Evolutionary conservation across 192 early-diverging fungal species (phyloP), one percentile per base, ranked within the genome.

Genomic region (Phycomyces blakesleeanus): DNA sequence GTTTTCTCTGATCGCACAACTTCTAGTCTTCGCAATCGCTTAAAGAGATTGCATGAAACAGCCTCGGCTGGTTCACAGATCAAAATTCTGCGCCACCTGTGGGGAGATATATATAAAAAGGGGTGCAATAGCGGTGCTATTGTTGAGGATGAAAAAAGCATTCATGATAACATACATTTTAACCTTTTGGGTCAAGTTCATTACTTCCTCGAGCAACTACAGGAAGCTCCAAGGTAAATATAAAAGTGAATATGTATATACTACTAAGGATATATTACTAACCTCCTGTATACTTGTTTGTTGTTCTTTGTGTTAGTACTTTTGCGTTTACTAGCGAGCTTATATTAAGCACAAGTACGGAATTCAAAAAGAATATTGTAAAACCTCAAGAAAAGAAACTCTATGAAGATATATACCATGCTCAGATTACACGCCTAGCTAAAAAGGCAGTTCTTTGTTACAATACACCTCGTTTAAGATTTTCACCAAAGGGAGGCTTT

Each of bases 201-300:
- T 3, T 59, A 59, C 27, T 49, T 59, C 27, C 14, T 59, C 58
- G 29, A 49, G 15, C 21, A 25, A 20, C 26, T 59, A 5, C n/a
- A 22, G 10, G 15, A 34, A 34, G 7, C 2, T 34, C 21, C 7
- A 42, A 59, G 9, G 5, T 42, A 0, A 12, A 24, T 22, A 18
- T 8, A 40, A 44, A 49, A 26, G 58, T n/a, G n/a, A n/a, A n/a
- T n/a, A n/a, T n/a, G n/a, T n/a, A n/a, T n/a, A n/a, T n/a, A n/a
- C n/a, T n/a, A n/a, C n/a, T n/a, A n/a, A n/a, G n/a, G n/a, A n/a
- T n/a, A n/a, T n/a, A n/a, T n/a, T n/a, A n/a, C n/a, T n/a, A n/a
- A n/a, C n/a, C n/a, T n/a, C n/a, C n/a, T n/a, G n/a, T n/a, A n/a
- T n/a, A n/a, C n/a, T n/a, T n/a, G n/a, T 22, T n/a, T 14, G 9